Base-by-base conservation (phyloP, 192 early-diverging fungal genomes). In the Coemansia sp. region DNA sequence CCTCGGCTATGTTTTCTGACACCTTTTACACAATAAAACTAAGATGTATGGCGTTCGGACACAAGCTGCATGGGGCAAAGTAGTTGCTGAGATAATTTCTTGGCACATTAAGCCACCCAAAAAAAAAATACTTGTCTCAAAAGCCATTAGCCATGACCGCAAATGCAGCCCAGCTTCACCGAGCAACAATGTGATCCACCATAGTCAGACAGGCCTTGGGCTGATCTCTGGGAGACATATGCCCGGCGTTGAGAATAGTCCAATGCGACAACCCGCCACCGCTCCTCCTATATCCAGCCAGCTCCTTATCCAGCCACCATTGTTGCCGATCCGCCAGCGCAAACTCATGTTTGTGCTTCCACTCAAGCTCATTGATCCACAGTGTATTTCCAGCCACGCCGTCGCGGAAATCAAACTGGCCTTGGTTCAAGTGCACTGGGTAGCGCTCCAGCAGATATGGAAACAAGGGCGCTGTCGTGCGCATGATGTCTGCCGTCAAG, bases 361-460 rank as follows among this genome's bases (percentile, higher is more conserved):
- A 88, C 3, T 86, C 72, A 3, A 84, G 61, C 18, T 70, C 68
- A 25, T 88, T 84, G 69, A 94, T 88, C 90, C 91, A 94, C 42
- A 83, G 68, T 12, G 74, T 87, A 18, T 83, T 87, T 1, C 85
- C 86, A 14, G 86, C 66, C 13, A 89, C 82, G 5, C 88, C 93
- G 61, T 94, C 93, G 41, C 93, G 84, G 67, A 89, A 92, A 78
- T 94, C 93, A 77, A 92, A 92, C 52, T 93, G 84, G 5, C 89
- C 93, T 73, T 94, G 93, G 65, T 73, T 90, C 7, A 91, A 78
- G 26, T 91, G 56, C 21, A 91, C 87, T 3, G 68, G 61, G 63
- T 85, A 84, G 25, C 71, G 66, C 43, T 86, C 76, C 26, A 94
- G 72, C 25, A 94, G 69, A 7, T 68, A 31, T 0, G 79, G 79